Conservation (phyloP, 2,329 filamentous ascomycete species). For the Venturia pyrina region DNA sequence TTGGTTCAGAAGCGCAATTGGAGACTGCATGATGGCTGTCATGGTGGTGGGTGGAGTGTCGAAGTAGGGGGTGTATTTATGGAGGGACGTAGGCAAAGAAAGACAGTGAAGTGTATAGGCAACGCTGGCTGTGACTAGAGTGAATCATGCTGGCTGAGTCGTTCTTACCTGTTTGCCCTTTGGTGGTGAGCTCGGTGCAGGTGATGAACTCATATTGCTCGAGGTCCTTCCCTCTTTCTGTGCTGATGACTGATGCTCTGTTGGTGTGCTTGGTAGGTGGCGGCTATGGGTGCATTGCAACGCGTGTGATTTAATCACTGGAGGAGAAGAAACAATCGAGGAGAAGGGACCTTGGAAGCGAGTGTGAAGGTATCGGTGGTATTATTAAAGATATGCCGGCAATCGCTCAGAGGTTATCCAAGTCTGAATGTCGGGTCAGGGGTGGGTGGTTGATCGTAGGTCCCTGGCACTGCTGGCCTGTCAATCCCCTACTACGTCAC, state of each 20-base stretch:
- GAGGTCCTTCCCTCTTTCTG: neutral
- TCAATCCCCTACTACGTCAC: too few species aligned
- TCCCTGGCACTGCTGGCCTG: neutral
- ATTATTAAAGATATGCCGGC: neutral
- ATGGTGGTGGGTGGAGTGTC: neutral
- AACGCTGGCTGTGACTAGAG: neutral
- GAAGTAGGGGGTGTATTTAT: neutral
- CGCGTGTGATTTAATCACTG: neutral
- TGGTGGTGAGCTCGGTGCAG: neutral
- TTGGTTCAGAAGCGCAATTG: neutral
- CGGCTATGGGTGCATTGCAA: neutral
- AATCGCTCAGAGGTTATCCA: neutral
- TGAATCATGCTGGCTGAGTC: neutral
- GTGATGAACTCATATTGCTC: neutral
- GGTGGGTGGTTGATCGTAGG: neutral
- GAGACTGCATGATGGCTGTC: neutral
- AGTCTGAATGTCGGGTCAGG: too few species aligned
- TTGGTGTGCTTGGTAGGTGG: neutral
- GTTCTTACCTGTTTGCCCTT: neutral
- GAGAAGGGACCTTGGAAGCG: too few species aligned
- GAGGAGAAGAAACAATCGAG: neutral
- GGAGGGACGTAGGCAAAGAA: neutral
- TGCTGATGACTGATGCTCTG: neutral
- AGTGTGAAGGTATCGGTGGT: neutral
- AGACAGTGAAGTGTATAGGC: neutral